Evolutionary conservation across 352 stramenopile genomes (phyloP), one percentile per base, ranked within the genome.

Genomic region (Phytophthora ohioensis): DNA sequence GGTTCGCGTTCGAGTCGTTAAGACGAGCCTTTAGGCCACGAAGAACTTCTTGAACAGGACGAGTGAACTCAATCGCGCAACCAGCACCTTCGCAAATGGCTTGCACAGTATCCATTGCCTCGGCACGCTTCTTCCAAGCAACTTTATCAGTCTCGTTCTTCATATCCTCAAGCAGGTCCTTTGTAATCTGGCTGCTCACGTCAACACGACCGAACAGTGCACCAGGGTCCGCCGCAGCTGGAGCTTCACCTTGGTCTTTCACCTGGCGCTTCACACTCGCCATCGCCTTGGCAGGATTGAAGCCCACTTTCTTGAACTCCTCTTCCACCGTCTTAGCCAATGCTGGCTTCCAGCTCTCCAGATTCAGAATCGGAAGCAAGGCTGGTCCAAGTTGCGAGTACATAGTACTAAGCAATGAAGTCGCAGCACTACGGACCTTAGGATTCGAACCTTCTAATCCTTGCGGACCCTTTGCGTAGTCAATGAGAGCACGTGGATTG

Each of bases 261-360:
- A 93, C 79, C 31, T 91, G 81, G 5, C 88, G 84, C 43, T 90
- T 91, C 2, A 91, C 75, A 46, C 75, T 88, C 5, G 67, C 66
- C 63, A 78, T 73, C 4, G 87, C 88, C 3, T 57, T 92, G 2
- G 77, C 67, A 35, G 86, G 82, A 68, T 94, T 84, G 51, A 86
- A 97, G 0, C 87, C 88, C 34, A 88, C 81, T 52, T 92, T 94
- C 67, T 94, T 80, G 63, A 97, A 97, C 53, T 95, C 90, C 6
- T 77, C 61, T 59, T 97, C 82, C 3, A 95, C 86, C 7, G 75
- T 90, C n/a, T 81, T 74, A 32, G 88, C 85, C 15, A 97, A 69
- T 30, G 90, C 85, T 52, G 90, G 85, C 48, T 97, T 97, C 88
- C 88, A 96, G 45, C 75, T 92, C 12, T 95, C 90, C 12, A 96